These are phyloP conservation scores for Deakozyma indianensis DNA, from an alignment of 805 yeast species.

Conservation along the genomic window DNA sequence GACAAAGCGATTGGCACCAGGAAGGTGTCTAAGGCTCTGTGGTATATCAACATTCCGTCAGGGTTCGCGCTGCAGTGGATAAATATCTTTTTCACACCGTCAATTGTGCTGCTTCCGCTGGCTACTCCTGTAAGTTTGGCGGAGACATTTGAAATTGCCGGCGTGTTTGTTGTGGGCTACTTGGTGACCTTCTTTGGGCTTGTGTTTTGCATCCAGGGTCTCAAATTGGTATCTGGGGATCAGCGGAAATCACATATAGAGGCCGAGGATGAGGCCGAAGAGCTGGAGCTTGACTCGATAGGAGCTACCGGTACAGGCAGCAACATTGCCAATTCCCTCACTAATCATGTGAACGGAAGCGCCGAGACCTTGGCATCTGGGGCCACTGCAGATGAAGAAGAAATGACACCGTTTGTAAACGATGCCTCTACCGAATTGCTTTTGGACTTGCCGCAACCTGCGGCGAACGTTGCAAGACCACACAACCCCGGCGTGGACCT, in stretches of 20 bases:
- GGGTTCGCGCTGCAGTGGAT: constrained; percentile 66
- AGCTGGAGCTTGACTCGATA: neutral
- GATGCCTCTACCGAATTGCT: neutral
- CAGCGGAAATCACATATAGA: neutral
- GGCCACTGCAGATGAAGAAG: neutral
- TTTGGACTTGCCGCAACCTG: neutral
- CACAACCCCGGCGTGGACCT: constrained; percentile 3
- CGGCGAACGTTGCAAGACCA: neutral
- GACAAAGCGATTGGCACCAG: constrained; percentile 26
- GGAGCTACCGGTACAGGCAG: neutral
- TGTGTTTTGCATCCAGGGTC: constrained; percentile 31
- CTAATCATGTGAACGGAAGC: neutral
- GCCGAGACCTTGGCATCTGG: neutral
- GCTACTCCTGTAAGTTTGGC: constrained; percentile 48
- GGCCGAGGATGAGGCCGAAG: neutral
- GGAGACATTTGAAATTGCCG: constrained; percentile 63
- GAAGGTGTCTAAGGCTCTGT: constrained; percentile 15
- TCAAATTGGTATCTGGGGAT: constrained; percentile 24
- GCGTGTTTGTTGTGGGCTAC: constrained; percentile 56
- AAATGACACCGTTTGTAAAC: neutral
- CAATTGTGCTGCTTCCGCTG: constrained; percentile 58
- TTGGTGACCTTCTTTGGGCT: constrained; percentile 34
- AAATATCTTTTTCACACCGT: constrained; percentile 63
- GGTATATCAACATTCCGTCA: constrained; percentile 41
- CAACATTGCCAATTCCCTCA: neutral